Evolutionary conservation across 2,329 filamentous ascomycete species (phyloP), one percentile per base, ranked within the genome.

Genomic region (Ambrosiella xylebori): DNA sequence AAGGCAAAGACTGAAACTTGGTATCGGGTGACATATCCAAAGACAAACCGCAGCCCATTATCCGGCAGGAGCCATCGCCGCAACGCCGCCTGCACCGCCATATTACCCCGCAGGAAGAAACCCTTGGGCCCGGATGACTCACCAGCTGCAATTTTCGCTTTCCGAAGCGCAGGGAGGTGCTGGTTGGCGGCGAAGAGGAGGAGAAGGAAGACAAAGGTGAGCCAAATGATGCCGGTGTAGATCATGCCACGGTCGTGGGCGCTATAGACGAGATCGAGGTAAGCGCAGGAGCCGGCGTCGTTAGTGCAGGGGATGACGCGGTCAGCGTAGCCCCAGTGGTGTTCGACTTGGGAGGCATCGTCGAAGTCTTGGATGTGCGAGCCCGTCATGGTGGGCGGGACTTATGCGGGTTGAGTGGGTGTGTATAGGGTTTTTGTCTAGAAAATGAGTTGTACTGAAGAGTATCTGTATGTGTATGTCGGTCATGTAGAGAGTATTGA

Each of bases 21-120:
- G 6, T 87, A 72, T 17, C 84, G 75, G 0, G 82, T 86, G 1
- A 82, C 81, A 61, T 79, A 75, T 36, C 85, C 84, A 63, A 89
- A 88, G 56, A 87, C 64, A 13, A 57, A 60, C 17, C 68, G 64
- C 15, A 74, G 70, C 2, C 76, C 68, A 2, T 75, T 73, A 63
- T 86, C 82, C 0, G 80, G 79, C 1, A 88, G 75, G 2, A 88
- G 71, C 63, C 77, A 75, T 37, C 70, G 73, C 15, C 79, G 72
- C 12, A 68, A 65, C 63, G 35, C 62, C 35, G 15, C 59, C 56
- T 8, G 61, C 49, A 59, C 61, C 17, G 50, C 61, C 12, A 51
- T 39, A 36, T 57, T 57, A n/a, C n/a, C 55, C 2, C 58, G 58
- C 37, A 37, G 49, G 27, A 60, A 11, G 37, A 49, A 40, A 17